Conservation (phyloP, 805 yeast species). For the Grigorovia transvaalensis region DNA sequence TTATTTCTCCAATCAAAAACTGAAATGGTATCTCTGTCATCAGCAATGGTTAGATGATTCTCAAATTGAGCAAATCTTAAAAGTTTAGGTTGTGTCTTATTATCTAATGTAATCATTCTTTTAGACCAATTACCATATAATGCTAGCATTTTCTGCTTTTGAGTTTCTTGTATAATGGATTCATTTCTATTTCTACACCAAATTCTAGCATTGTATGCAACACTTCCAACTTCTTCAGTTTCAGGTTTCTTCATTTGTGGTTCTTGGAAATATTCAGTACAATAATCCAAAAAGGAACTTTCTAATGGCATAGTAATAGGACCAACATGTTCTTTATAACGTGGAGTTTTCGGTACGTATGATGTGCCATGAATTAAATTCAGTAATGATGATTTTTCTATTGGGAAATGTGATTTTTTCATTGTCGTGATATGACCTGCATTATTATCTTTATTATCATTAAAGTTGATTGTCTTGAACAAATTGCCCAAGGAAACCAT, state of each 20-base stretch:
- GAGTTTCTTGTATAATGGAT: slow-evolving; percentile 75
- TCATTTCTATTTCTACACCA: slow-evolving; percentile 93
- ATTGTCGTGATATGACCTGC: slow-evolving; percentile 12
- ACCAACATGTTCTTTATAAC: slow-evolving; percentile 31
- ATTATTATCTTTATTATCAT: slow-evolving; percentile 8
- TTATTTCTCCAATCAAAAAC: slow-evolving; percentile 81
- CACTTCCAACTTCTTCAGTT: slow-evolving; percentile 84
- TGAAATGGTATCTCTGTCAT: slow-evolving; percentile 71
- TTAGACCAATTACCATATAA: slow-evolving; percentile 80
- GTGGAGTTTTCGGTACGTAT: slow-evolving; percentile 47
- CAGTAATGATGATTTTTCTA: slow-evolving; percentile 15
- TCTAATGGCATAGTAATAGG: slow-evolving; percentile 38
- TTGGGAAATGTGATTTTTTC: slow-evolving; percentile 16
- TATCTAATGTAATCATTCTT: slow-evolving; percentile 47
- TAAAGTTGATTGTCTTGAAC: slow-evolving; percentile 21
- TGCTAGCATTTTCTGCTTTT: slow-evolving; percentile 76
- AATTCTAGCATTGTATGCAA: slow-evolving; percentile 64
- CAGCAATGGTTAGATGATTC: slow-evolving; percentile 65
- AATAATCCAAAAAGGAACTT: slow-evolving; percentile 61
- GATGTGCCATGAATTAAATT: slow-evolving; percentile 33
- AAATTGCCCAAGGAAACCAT: slow-evolving; percentile 21
- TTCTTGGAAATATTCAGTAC: slow-evolving; percentile 87
- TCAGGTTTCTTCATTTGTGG: slow-evolving; percentile 86
- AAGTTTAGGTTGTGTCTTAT: slow-evolving; percentile 69
- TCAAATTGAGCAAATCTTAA: slow-evolving; percentile 86